A percentile compares a stretch with the other conserved stretches of the same genome.
Evolutionary conservation across 495 filamentous ascomycete genomes (phyloP).

Genomic region (Parathielavia appendiculata): DNA sequence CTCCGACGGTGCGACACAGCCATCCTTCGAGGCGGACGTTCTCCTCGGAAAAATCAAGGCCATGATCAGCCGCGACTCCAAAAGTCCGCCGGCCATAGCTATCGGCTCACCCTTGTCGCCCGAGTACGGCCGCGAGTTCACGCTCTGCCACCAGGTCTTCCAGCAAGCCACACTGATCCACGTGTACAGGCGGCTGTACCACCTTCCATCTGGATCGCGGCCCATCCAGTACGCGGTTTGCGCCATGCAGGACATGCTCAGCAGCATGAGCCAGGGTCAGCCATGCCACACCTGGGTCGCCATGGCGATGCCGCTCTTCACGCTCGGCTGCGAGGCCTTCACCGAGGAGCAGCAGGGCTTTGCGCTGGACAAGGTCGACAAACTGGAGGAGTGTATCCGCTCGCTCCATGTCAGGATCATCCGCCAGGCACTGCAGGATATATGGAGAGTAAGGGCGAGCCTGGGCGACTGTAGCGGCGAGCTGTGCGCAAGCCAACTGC

Average conservation of each 20-base stretch:
- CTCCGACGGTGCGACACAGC: background rate
- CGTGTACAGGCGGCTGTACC: constrained; percentile 17
- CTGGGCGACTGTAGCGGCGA: constrained; percentile 13
- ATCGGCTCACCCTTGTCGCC: constrained; percentile 1
- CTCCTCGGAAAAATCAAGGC: constrained; percentile 18
- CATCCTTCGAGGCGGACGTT: constrained; percentile 15
- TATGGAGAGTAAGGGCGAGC: constrained; percentile 13
- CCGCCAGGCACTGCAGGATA: constrained; percentile 17
- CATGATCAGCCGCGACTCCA: constrained; percentile 20
- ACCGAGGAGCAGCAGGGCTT: constrained; percentile 16
- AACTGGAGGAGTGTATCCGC: constrained; percentile 18
- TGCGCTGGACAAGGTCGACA: constrained; percentile 17
- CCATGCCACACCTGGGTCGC: constrained; percentile 19
- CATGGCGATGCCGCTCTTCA: constrained; percentile 25
- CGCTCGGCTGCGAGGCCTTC: constrained; percentile 20
- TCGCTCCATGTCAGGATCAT: constrained; percentile 17
- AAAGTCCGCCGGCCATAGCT: constrained; percentile 11
- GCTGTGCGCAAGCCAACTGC: constrained; percentile 14
- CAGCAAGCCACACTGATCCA: constrained; percentile 22
- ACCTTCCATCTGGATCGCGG: constrained; percentile 11
- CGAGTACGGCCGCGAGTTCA: constrained; percentile 8
- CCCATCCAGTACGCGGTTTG: constrained; percentile 7
- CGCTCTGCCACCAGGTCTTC: constrained; percentile 20
- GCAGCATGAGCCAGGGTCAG: background rate
- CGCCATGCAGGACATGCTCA: constrained; percentile 8